Conservation (phyloP, 768 basidiomycete species). For the Pleurotus salmoneostramineus region DNA sequence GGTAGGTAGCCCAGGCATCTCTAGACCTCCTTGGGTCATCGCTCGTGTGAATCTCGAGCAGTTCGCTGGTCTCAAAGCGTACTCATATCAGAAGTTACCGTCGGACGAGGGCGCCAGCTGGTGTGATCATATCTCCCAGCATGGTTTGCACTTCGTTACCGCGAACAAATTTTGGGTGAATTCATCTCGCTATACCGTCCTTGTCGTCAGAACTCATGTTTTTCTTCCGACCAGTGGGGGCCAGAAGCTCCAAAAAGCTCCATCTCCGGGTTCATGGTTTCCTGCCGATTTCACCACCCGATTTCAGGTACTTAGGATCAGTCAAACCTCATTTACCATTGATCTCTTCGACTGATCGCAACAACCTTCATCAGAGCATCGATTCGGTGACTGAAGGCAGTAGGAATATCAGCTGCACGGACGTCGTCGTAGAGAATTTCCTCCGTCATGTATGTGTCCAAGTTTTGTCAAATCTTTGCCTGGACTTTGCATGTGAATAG, state of each 20-base stretch:
- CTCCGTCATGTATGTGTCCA: conserved; percentile 28
- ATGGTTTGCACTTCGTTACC: conserved; percentile 32
- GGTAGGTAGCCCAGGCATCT: conserved; percentile 35
- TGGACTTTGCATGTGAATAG: background rate
- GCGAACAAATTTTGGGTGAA: conserved; percentile 35
- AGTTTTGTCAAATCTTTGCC: conserved; percentile 29
- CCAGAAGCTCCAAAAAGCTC: conserved; percentile 31
- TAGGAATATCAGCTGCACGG: conserved; percentile 26
- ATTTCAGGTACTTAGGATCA: conserved; percentile 23
- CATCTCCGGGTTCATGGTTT: conserved; percentile 31
- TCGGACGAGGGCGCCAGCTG: conserved; percentile 26
- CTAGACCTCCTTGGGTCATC: conserved; percentile 29
- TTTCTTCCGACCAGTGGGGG: conserved; percentile 26
- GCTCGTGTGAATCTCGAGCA: conserved; percentile 27
- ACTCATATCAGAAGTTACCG: conserved; percentile 25
- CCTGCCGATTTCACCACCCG: conserved; percentile 20
- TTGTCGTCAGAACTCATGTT: background rate
- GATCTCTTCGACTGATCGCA: too few relatives aligned
- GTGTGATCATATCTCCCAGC: conserved; percentile 25
- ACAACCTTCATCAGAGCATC: conserved; percentile 19
- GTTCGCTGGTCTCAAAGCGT: conserved; percentile 32
- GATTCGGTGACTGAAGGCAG: conserved; percentile 28
- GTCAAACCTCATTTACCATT: background rate
- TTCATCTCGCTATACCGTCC: conserved; percentile 2
- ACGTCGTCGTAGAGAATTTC: conserved; percentile 26